Evolutionary conservation across 371 early-diverging fungal genomes (phyloP), one percentile per base, ranked within the genome.

Genomic region (Mortierella polycephala): DNA sequence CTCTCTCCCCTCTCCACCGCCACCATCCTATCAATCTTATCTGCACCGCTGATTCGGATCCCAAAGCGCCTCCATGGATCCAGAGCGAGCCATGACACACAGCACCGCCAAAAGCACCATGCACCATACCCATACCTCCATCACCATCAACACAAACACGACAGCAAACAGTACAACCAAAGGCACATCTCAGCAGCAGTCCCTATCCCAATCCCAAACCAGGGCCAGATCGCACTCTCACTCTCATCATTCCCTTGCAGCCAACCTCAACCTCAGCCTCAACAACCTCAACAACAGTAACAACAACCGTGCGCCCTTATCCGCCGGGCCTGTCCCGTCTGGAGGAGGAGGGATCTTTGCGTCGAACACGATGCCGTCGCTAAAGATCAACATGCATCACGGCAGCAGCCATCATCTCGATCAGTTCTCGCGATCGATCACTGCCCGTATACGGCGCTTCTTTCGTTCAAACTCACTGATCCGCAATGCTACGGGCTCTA

Each of bases 301-400:
- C 23, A 47, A 40, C 49, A 46, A 16, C 10, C 2, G 47, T 39
- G 18, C 39, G 30, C n/a, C 51, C 49, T 60, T 39, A 50, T n/a
- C 51, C 18, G 10, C 50, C 23, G 44, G 18, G 45, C 57, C 47
- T 12, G 42, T 10, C 21, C 49, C 18, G 39, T 39, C 7, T 3
- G 39, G 20, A 10, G 40, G 7, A 40, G 50, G 53, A 23, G 58
- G 68, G 23, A 11, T 64, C 21, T 51, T 52, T 14, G 18, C 12
- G 6, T 54, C 62, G 10, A 50, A 20, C 11, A 52, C 60, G 8
- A 42, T 62, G 40, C 61, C 74, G 20, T 46, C 64, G 7, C 47
- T 68, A 61, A 71, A 76, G 67, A 61, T 46, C 68, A 60, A 61
- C 59, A 63, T 71, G 57, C 60, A 62, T 57, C 58, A 71, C 30